Evolutionary conservation across 805 yeast genomes (phyloP), one percentile per base, ranked within the genome.

Genomic region (Cyberlindnera petersonii): DNA sequence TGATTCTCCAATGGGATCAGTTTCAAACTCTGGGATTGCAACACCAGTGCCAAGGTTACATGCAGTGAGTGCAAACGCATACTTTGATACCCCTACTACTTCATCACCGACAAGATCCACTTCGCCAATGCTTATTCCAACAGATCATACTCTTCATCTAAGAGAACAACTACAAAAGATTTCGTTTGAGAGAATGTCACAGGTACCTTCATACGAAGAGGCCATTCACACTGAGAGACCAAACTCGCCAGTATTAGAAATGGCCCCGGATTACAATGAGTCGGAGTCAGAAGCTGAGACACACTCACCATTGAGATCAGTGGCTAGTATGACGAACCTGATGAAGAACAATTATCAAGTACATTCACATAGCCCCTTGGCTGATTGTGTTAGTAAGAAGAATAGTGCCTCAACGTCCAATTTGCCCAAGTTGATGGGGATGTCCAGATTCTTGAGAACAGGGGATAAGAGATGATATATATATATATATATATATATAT

Each of bases 201-300:
- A 74, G 31, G 93, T 86, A 6, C 96, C 96, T 0, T 72, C 88
- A 0, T 86, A 86, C 58, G 71, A 68, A 4, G 79, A 85, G 26
- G 94, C 95, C 0, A 56, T 85, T 46, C 72, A 72, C 19, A 26
- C 40, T 45, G 75, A 66, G 31, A 63, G 58, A 6, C 64, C 66
- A 24, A 69, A 64, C 6, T 63, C 62, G 11, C 71, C 71, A 9
- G 37, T 27, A 15, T 33, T 27, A 14, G 53, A 38, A 35, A 63
- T 77, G 24, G 75, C 93, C 4, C 94, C 94, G 0, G 72, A 72
- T 2, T 85, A 85, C 30, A 44, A 41, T n/a, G n/a, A n/a, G n/a
- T n/a, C n/a, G n/a, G n/a, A n/a, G n/a, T n/a, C n/a, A n/a, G n/a
- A n/a, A n/a, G n/a, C n/a, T n/a, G n/a, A n/a, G n/a, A n/a, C n/a